Evolutionary conservation across 2,329 filamentous ascomycete species (phyloP), one percentile per base, ranked within the genome.

Genomic region (Penicillium italicum): DNA sequence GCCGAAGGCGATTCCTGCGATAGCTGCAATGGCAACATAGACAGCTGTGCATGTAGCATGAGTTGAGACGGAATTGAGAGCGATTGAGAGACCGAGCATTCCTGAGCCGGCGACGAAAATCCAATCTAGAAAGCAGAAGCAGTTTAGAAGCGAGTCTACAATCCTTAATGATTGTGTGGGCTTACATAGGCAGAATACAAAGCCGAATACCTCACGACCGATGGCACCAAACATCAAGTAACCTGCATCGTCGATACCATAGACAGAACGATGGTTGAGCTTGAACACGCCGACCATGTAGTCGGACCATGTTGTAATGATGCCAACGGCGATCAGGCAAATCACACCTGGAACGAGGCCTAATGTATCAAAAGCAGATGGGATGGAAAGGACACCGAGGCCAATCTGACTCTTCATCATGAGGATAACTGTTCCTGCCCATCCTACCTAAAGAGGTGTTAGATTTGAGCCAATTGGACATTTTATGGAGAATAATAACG

Each of bases 181-280:
- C 50, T 7, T 48, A 56, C 56, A 58, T 10, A 58, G 31, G 24
- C 47, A 48, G 47, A 58, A 58, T 16, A 45, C 45, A 28, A 31
- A 26, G 10, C 50, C 57, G 20, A 83, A 73, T 12, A 82, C 58
- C 58, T 82, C 80, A 34, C 79, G 74, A 0, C 81, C 81, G 8
- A 79, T 56, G 0, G 74, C 77, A 7, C 82, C 82, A 49, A 82
- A 81, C 22, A 84, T 72, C 52, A 83, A 76, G 45, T 69, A 69
- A 16, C 82, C 82, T 0, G 80, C 81, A 58, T 84, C 82, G 40
- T 82, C 81, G 71, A 84, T 83, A 49, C 78, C 79, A 62, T 84
- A 82, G 3, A 84, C 80, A 57, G 82, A 74, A 1, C 78, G 77
- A 62, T 83, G 81, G 14, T 73, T 71, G 31, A 82, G 60, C 62